A percentile compares a stretch with the other conserved stretches of the same genome.
phyloP scores from a whole-genome alignment of 257 asterid genomes.

The Echites panduratus region DNA sequence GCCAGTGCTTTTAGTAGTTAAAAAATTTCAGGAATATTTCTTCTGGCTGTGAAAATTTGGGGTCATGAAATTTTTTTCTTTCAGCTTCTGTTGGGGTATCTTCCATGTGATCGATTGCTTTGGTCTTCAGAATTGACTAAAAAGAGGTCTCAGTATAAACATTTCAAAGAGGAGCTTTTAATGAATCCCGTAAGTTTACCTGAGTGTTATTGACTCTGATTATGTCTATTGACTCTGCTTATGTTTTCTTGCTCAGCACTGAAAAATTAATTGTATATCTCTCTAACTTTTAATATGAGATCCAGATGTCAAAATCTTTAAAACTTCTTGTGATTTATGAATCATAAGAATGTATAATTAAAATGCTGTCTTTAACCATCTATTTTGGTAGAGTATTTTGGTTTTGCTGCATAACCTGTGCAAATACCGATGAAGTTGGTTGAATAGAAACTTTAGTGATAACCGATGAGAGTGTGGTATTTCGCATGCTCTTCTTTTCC shows the following conservation, averaged over 20 bases:
- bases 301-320: neutral
- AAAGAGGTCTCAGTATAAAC: constrained; percentile 76
- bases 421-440: neutral
- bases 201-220: neutral
- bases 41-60: neutral
- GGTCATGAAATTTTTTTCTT: constrained; percentile 9
- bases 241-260: neutral
- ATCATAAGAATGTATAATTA: neutral
- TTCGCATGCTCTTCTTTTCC: neutral
- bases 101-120: constrained; percentile 67
- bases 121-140: constrained; percentile 85
- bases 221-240: neutral
- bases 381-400: neutral
- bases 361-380: neutral
- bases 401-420: neutral
- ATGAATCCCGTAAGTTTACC: constrained; percentile 89
- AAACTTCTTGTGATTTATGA: neutral
- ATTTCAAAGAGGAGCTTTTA: constrained; percentile 84
- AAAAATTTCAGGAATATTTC: neutral
- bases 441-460: neutral
- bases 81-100: constrained; percentile 85
- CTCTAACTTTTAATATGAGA: neutral
- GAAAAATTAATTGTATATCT: neutral
- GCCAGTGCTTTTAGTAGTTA: neutral
- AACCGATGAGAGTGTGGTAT: neutral